phyloP scores from a whole-genome alignment of 495 filamentous ascomycete species.

The Penicillium psychrofluorescens region DNA sequence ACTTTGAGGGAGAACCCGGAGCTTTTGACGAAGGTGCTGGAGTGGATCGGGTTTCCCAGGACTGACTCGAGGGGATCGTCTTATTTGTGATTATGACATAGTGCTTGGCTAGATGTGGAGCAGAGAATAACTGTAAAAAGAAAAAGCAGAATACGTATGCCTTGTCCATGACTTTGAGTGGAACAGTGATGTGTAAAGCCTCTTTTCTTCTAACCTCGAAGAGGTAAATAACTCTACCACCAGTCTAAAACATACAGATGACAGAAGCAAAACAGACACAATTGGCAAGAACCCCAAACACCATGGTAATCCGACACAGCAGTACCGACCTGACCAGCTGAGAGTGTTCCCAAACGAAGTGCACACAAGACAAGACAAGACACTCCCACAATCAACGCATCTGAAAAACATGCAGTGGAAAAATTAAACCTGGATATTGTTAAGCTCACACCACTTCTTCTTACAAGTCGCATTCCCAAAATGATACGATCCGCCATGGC shows the following conservation, averaged over 20 bases:
- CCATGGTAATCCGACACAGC: neutral
- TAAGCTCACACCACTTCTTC: slow-evolving; percentile 59
- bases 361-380: neutral
- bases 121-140: no score
- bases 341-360: neutral
- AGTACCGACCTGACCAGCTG: neutral
- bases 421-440: slow-evolving; percentile 12
- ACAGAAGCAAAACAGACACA: neutral
- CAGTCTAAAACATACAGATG: no score
- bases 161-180: no score
- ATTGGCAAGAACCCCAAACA: neutral
- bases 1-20: slow-evolving; percentile 43
- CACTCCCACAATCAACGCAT: neutral
- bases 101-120: no score
- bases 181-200: no score
- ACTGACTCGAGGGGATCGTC: slow-evolving; percentile 12
- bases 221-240: no score
- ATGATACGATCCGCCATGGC: slow-evolving; percentile 67
- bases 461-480: slow-evolving; percentile 86
- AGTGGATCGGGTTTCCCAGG: slow-evolving; percentile 52
- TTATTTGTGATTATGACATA: slow-evolving; percentile 8
- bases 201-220: no score
- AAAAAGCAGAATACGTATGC: no score
- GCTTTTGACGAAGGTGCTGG: slow-evolving; percentile 47
- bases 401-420: neutral